Evolutionary conservation across 345 rosid genomes (phyloP), one percentile per base, ranked within the genome.

Genomic region (Murraya koenigii): DNA sequence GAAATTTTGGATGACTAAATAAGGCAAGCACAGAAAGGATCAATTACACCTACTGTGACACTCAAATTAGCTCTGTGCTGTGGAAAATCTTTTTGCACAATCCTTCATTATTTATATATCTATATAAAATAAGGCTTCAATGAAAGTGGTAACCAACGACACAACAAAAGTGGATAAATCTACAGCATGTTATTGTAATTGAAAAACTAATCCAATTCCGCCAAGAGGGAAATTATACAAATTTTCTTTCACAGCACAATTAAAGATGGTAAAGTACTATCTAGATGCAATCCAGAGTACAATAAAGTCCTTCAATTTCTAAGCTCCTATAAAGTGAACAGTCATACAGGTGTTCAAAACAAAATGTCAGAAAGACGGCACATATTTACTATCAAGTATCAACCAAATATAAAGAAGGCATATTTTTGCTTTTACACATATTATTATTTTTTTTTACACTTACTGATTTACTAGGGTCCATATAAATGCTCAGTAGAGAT

Each of bases 381-480:
- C 44, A 79, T 22, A 9, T 20, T 69, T 60, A 60, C 14, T 4
- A 69, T n/a, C 35, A 66, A 59, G 14, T 6, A 69, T n/a, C 41
- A 67, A 41, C 22, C 10, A 55, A 61, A 76, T 67, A 68, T 47
- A 73, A 25, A 66, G 13, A 35, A 32, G 67, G 47, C 23, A 49
- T 55, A 69, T 38, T 72, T 64, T 75, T 52, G 60, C 26, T 66
- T 64, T 72, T 55, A 47, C 14, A 84, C 98, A n/a, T n/a, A n/a
- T n/a, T n/a, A n/a, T n/a, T n/a, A n/a, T n/a, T n/a, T 52, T 60
- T 23, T 66, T 64, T 72, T 55, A 47, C 14, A 84, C 98, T 88
- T 81, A 96, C 98, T 17, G 98, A 82, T 87, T 79, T 91, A 75
- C 62, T 82, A 25, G 95, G 92, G 78, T 94, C 97, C 97, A 92